phyloP scores from a whole-genome alignment of 306 rosid genomes.

The Vicia villosa region DNA sequence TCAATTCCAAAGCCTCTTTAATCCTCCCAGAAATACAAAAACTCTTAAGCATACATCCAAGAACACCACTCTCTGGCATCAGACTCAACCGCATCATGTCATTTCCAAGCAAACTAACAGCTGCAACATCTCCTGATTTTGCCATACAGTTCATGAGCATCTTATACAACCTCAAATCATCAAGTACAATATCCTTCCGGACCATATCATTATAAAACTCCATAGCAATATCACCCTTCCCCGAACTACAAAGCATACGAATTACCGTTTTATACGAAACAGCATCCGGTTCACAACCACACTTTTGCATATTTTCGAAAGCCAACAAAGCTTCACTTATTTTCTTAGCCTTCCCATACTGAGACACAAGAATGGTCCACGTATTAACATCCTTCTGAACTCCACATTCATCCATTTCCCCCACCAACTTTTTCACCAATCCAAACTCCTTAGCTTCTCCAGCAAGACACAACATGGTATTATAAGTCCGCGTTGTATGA shows the following conservation, averaged over 20 bases:
- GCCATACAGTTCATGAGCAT: slow-evolving; percentile 63
- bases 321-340: slow-evolving; percentile 62
- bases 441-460: slow-evolving; percentile 75
- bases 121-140: slow-evolving; percentile 60
- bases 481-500: slow-evolving; percentile 60
- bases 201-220: slow-evolving; percentile 86
- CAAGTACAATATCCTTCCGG: slow-evolving; percentile 58
- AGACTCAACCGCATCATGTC: slow-evolving; percentile 62
- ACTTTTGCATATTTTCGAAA: slow-evolving; percentile 61
- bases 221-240: slow-evolving; percentile 74
- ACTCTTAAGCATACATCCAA: slow-evolving; percentile 62
- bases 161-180: slow-evolving; percentile 53
- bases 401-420: slow-evolving; percentile 62
- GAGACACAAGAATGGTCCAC: slow-evolving; percentile 78
- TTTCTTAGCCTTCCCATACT: slow-evolving; percentile 67
- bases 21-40: slow-evolving; percentile 73
- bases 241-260: slow-evolving; percentile 58
- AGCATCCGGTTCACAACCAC: slow-evolving; percentile 67
- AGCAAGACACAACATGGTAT: slow-evolving; percentile 68
- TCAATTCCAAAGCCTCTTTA: slow-evolving; percentile 76
- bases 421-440: slow-evolving; percentile 64
- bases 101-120: slow-evolving; percentile 58
- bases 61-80: slow-evolving; percentile 51
- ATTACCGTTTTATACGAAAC: slow-evolving; percentile 60
- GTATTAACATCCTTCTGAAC: slow-evolving; percentile 64